Evolutionary conservation across 1,284 basidiomycete species (phyloP), one percentile per base, ranked within the genome.

Genomic region (Crucibulum parvulum): DNA sequence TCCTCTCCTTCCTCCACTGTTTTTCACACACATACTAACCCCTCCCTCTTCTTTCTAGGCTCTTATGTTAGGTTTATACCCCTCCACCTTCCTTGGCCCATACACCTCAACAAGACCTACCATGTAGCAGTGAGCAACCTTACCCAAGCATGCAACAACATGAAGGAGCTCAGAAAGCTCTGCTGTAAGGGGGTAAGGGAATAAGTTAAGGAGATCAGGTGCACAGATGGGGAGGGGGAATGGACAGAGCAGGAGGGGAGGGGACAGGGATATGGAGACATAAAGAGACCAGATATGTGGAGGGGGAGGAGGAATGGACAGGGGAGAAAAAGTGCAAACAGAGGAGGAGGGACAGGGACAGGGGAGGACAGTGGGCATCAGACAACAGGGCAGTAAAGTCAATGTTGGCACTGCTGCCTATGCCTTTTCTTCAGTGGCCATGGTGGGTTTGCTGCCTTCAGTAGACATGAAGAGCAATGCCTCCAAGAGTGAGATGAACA

Each of bases 41-140:
- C 24, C 11, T 11, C 8, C 11, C 15, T 9, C 34, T 15, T 8
- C 48, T 4, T 24, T 36, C 4, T 34, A 67, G 66, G 59, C 61
- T 5, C 47, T 73, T 4, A 31, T 63, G 15, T 43, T 61, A 9
- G 72, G 72, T 9, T 51, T 73, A 16, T 71, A 70, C 37, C 76
- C 76, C 4, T 68, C 70, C 13, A 47, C 76, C 7, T 68, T 77
- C 43, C 52, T 74, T 39, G 72, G 8, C 75, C 75, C 1, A 65
- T 62, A 24, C 61, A 66, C 5, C 39, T 68, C 16, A 71, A 75
- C 1, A 66, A 72, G 57, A 60, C 58, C 31, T 75, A 76, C 55
- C 63, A 65, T 13, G 64, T 67, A 9, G 76, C 75, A 2, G 75
- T 66, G 1, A 56, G 56, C 9, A 76, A 75, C 60, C 65, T 77